Base-by-base conservation (phyloP, 805 yeast species). In the Wickerhamomyces subpelliculosus region DNA sequence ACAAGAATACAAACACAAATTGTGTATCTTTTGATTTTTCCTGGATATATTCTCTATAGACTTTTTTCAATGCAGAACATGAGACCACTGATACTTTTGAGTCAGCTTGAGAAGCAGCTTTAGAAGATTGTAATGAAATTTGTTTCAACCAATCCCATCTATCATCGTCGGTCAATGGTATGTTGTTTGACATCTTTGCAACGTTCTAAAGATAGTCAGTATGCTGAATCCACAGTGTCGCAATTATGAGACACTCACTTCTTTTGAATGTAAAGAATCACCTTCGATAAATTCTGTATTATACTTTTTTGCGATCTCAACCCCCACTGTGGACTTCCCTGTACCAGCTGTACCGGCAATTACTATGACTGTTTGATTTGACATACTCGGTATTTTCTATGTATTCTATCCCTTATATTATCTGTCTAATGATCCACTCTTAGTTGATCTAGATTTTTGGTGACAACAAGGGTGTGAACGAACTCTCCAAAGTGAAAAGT, bases 291-390 rank as follows among this genome's bases (percentile, higher is more conserved):
- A 88, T 3, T 77, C 68, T 35, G 81, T 68, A 3, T 58, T 42
- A 16, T 76, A 68, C 18, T 60, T 52, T 17, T 61, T 42, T 0
- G 81, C 58, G 17, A 89, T 52, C 10, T 58, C 51, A 12, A 63
- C 62, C 0, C 85, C 95, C 17, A 84, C 73, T 2, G 96, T 85
- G 18, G 94, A 70, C 57, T 93, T 93, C 1, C 98, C 98, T 2
- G 96, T 84, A 8, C 97, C 97, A 0, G 96, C 89, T 1, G 97
- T 96, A 0, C 98, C 98, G 11, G 95, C 96, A 8, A 90, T 77
- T 2, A 88, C 78, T 23, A 76, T 58, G 2, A 78, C 75, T 3
- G 37, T 45, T n/a, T 43, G n/a, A n/a, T n/a, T n/a, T n/a, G n/a
- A n/a, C n/a, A n/a, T 34, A 38, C 41, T 38, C 22, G 32, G 37